Base-by-base conservation (phyloP, 805 yeast species). In the Saccharomyces kudriavzevii region DNA sequence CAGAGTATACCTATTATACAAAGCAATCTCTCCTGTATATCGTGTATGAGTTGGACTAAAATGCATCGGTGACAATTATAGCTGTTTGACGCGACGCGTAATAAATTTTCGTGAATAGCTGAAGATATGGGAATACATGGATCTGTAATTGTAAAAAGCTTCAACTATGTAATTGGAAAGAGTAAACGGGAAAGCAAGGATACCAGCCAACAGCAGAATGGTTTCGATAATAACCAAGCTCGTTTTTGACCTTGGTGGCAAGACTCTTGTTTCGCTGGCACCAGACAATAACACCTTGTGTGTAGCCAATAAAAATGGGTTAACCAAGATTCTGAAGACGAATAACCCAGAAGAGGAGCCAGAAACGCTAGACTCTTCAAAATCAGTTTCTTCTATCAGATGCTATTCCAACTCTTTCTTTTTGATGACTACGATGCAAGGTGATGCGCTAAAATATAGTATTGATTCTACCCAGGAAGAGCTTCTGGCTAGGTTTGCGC, bases 321-420 rank as follows among this genome's bases (percentile, higher is more conserved):
- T 83, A 25, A 66, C 78, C 40, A 84, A 82, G 64, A 71, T 81
- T 17, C 75, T 83, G 58, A 71, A 76, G 52, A 57, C 74, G 13
- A 64, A 70, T 47, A 74, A 75, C 26, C 77, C 80, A 0, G 81
- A 81, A 48, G 74, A 78, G 51, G 89, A 84, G 63, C 89, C 89
- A 2, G 79, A 74, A 27, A 76, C 84, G 5, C 58, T 82, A 8
- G 87, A 84, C 58, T 74, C 77, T 4, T 58, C 73, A 9, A 78
- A 76, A 24, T 73, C 75, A 49, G 60, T 80, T 48, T 77, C 82
- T 0, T 70, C 80, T 0, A 48, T 64, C 5, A 51, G 47, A 31
- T 52, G 61, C 46, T 52, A 56, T 17, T 54, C 62, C 1, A 50
- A 57, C 25, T 25, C 50, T 8, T 51, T 55, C 17, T 64, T 60